Percentiles rank a stretch among this genome's conserved stretches.
phyloP scores from a whole-genome alignment of 192 early-diverging fungal genomes.

The Bifiguratus adelaidae region DNA sequence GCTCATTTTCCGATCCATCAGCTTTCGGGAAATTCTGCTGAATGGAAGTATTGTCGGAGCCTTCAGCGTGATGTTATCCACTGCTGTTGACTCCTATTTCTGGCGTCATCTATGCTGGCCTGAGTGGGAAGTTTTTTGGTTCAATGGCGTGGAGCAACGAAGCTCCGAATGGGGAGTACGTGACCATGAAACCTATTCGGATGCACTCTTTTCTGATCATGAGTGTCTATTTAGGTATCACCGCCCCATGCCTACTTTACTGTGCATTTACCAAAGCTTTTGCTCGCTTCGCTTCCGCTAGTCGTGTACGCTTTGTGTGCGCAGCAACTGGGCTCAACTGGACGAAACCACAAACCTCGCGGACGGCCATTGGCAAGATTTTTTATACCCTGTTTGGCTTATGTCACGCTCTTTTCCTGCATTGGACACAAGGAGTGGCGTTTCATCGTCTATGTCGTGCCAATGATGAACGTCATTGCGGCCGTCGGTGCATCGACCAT shows the following conservation, averaged over 20 bases:
- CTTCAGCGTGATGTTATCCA: constrained; percentile 22
- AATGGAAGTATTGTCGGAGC: constrained; percentile 13
- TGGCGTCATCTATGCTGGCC: constrained; percentile 64
- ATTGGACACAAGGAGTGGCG: constrained; percentile 94
- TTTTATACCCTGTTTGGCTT: constrained; percentile 40
- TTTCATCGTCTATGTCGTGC: constrained; percentile 81
- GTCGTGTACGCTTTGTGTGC: constrained; percentile 29
- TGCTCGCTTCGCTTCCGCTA: constrained; percentile 61
- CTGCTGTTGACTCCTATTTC: constrained; percentile 64
- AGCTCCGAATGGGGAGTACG: constrained; percentile 54
- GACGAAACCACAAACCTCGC: too few species aligned
- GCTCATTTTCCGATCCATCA: constrained; percentile 8
- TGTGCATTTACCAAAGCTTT: constrained; percentile 61
- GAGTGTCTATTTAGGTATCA: constrained; percentile 9
- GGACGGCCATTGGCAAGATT: too few species aligned
- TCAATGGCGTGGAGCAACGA: constrained; percentile 62
- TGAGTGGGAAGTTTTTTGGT: constrained; percentile 61
- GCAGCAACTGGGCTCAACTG: too few species aligned
- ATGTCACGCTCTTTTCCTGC: constrained; percentile 57
- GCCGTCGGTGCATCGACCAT: constrained; percentile 33
- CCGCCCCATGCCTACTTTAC: constrained; percentile 71
- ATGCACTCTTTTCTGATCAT: not conserved
- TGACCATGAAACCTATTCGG: not conserved
- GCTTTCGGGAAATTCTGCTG: constrained; percentile 7
- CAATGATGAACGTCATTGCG: constrained; percentile 66